Percentiles rank a stretch among this genome's conserved stretches.
These are phyloP conservation scores for Tylopilus sp. DNA, from an alignment of 768 basidiomycete species.

Conservation along the genomic window DNA sequence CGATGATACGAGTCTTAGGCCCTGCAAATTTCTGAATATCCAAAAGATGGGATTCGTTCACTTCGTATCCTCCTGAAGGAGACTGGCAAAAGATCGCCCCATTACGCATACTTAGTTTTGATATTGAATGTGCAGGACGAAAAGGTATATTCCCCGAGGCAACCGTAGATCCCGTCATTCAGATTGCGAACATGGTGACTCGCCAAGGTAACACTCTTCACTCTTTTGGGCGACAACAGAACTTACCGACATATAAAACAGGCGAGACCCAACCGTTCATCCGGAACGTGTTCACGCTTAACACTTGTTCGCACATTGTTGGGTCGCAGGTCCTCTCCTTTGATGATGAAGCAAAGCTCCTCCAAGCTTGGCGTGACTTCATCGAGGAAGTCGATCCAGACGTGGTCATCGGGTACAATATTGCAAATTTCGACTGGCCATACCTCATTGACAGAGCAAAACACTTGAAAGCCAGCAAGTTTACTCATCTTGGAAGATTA, in stretches of 20 bases:
- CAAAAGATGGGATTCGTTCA: conserved; percentile 74
- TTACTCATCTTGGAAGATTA: conserved; percentile 74
- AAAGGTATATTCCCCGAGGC: conserved; percentile 98
- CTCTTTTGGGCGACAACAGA: not conserved
- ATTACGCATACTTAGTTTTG: conserved; percentile 91
- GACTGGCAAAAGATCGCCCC: conserved; percentile 92
- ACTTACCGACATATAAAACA: conserved; percentile 31
- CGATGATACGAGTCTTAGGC: conserved; percentile 14
- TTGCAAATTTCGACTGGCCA: conserved; percentile 91
- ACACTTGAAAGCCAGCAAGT: conserved; percentile 65
- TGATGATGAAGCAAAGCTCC: conserved; percentile 67
- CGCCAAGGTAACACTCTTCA: conserved; percentile 66
- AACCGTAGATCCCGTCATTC: conserved; percentile 88
- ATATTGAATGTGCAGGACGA: conserved; percentile 98
- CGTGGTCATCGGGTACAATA: conserved; percentile 95
- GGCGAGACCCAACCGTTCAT: conserved; percentile 93
- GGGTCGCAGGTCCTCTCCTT: conserved; percentile 94
- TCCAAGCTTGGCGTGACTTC: conserved; percentile 87
- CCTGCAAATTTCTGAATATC: conserved; percentile 4
- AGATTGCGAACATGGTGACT: conserved; percentile 99
- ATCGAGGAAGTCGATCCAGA: conserved; percentile 90
- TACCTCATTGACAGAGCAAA: conserved; percentile 93
- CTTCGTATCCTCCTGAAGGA: conserved; percentile 89
- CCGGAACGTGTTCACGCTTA: conserved; percentile 93
- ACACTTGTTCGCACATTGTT: conserved; percentile 91